Conservation (phyloP, 495 filamentous ascomycete species). For the Annulohypoxylon maeteangense region DNA sequence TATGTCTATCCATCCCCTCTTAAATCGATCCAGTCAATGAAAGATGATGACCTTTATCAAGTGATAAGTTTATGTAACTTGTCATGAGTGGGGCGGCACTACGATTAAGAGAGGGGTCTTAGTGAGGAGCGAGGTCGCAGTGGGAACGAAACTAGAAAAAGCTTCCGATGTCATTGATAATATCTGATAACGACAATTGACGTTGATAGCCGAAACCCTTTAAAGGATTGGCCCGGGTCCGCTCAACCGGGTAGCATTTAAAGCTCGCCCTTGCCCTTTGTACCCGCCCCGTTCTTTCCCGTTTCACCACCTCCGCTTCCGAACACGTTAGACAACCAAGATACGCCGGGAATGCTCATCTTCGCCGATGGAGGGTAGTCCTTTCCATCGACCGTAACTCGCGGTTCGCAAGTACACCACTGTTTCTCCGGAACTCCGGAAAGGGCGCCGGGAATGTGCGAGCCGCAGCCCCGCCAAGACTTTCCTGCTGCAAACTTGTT, state of each 20-base stretch:
- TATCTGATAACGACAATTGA: constrained; percentile 1
- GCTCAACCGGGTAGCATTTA: constrained; percentile 21
- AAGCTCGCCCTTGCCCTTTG: constrained; percentile 39
- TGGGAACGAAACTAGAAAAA: not conserved
- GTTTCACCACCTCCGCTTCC: constrained; percentile 38
- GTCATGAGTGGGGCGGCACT: constrained; percentile 7
- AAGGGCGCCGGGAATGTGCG: constrained; percentile 71
- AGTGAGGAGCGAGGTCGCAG: constrained; percentile 32
- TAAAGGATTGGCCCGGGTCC: constrained; percentile 14
- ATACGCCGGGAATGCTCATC: constrained; percentile 46
- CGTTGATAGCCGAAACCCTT: constrained; percentile 3
- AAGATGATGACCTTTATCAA: constrained; percentile 20
- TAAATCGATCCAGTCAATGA: not conserved
- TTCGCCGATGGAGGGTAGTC: constrained; percentile 69
- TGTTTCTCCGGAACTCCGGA: constrained; percentile 63
- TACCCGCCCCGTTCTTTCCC: constrained; percentile 10
- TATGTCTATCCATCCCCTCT: not conserved
- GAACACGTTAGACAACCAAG: constrained; percentile 40
- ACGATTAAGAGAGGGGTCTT: constrained; percentile 17
- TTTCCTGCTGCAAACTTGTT: constrained; percentile 62
- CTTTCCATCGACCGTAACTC: constrained; percentile 67
- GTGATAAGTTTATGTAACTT: constrained; percentile 14
- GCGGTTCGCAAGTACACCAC: constrained; percentile 70
- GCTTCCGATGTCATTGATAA: constrained; percentile 3
- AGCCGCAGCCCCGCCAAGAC: constrained; percentile 75